phyloP scores from a whole-genome alignment of 1,284 basidiomycete species.

The Cystobasidium pallidum region DNA sequence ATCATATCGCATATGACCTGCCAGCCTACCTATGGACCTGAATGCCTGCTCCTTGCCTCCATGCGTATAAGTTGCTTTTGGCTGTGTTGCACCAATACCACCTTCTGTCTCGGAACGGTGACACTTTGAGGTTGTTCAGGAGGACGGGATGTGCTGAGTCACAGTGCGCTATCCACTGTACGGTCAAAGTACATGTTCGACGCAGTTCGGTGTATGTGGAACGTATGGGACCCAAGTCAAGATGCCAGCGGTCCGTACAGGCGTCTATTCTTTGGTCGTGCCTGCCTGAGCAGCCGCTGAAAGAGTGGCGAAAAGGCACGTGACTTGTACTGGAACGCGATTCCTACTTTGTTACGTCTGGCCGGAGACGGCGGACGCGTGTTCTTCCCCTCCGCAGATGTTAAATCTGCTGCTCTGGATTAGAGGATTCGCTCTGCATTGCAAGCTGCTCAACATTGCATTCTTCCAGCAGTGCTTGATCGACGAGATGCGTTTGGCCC shows the following conservation, averaged over 20 bases:
- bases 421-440: not conserved
- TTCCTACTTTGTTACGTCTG: not conserved
- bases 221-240: not conserved
- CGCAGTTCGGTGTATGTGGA: not conserved
- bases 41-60: not conserved
- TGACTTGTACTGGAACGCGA: no score
- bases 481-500: constrained; percentile 4
- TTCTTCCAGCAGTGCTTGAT: not conserved
- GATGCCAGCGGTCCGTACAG: not conserved
- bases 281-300: not conserved
- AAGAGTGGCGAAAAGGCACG: constrained; percentile 10
- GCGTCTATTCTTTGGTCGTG: constrained; percentile 9
- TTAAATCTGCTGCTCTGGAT: not conserved
- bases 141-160: no score
- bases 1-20: not conserved
- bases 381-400: no score
- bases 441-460: not conserved
- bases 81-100: not conserved
- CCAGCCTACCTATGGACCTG: no score
- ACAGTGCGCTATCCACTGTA: no score
- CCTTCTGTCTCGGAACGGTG: not conserved
- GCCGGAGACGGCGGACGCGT: no score
- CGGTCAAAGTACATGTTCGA: no score
- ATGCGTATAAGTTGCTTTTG: not conserved
- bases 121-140: no score